These are phyloP conservation scores for Ocimum tenuiflorum DNA, from an alignment of 257 asterid species.

Conservation along the genomic window DNA sequence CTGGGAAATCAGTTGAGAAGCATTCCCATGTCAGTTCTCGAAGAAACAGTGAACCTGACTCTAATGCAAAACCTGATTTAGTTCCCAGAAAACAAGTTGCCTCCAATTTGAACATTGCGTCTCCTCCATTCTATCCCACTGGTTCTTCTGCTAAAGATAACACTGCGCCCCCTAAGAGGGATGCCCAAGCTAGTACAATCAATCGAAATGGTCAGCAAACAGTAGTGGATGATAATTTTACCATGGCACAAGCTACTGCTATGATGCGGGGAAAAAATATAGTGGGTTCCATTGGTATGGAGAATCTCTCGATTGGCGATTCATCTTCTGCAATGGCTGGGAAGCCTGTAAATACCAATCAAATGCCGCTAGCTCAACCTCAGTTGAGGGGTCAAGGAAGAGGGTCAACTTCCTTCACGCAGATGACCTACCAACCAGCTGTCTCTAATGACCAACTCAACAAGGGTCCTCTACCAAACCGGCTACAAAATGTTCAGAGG, in stretches of 20 bases:
- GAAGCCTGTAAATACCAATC: conserved; percentile 46
- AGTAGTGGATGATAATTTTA: conserved; percentile 30
- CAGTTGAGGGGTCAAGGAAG: conserved; percentile 68
- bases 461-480: conserved; percentile 44
- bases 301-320: conserved; percentile 49
- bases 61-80: conserved; percentile 42
- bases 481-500: conserved; percentile 40
- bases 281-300: conserved; percentile 50
- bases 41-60: conserved; percentile 36
- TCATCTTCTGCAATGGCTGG: conserved; percentile 43
- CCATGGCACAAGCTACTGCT: conserved; percentile 34
- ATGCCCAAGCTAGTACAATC: conserved; percentile 39
- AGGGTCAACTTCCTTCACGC: conserved; percentile 45
- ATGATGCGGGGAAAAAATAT: conserved; percentile 47
- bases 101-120: conserved; percentile 79
- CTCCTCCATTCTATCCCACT: conserved; percentile 98
- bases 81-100: conserved; percentile 54
- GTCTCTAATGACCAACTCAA: conserved; percentile 46
- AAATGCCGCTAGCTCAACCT: conserved; percentile 39
- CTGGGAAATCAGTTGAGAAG: conserved; percentile 52
- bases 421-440: conserved; percentile 58
- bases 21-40: conserved; percentile 34
- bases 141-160: conserved; percentile 64
- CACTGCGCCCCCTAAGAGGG: conserved; percentile 40
- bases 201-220: conserved; percentile 44